Percentiles rank a stretch among this genome's conserved stretches.
phyloP scores from a whole-genome alignment of 805 yeast genomes.

The Trichomonascus vanleenenianus region DNA sequence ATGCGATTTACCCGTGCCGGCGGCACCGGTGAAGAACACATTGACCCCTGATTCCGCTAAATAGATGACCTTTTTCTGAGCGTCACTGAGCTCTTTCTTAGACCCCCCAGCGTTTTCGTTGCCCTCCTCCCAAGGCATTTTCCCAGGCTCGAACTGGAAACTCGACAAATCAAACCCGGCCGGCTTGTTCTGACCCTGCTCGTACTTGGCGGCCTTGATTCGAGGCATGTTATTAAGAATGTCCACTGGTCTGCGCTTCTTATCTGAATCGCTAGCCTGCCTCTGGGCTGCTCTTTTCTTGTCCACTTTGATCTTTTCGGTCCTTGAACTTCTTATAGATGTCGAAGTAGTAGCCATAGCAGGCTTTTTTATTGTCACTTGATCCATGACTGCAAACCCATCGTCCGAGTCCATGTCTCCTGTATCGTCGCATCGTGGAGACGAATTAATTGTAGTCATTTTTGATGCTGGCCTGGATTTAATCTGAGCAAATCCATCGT shows the following conservation, averaged over 20 bases:
- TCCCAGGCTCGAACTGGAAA: not conserved
- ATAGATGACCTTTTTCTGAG: constrained; percentile 49
- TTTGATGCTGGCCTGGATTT: too few species aligned
- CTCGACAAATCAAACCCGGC: too few species aligned
- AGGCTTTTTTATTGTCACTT: not conserved
- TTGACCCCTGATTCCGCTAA: constrained; percentile 46
- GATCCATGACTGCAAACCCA: not conserved
- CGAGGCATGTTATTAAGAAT: not conserved
- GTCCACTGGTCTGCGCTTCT: too few species aligned
- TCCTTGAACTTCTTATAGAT: not conserved
- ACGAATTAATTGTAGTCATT: too few species aligned
- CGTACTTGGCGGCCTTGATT: not conserved
- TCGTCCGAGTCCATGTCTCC: constrained; percentile 1
- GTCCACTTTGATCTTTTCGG: not conserved
- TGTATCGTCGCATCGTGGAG: too few species aligned
- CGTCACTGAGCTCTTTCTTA: constrained; percentile 20
- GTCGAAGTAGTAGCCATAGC: not conserved
- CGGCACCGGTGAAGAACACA: constrained; percentile 92
- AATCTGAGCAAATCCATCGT: too few species aligned
- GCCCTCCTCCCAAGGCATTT: not conserved
- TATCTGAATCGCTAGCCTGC: not conserved
- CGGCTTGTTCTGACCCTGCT: not conserved
- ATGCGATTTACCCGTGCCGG: constrained; percentile 96
- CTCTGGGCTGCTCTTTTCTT: not conserved
- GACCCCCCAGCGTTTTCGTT: not conserved